These are phyloP conservation scores for Botrytis aclada DNA, from an alignment of 2,329 filamentous ascomycete species.

Conservation along the genomic window DNA sequence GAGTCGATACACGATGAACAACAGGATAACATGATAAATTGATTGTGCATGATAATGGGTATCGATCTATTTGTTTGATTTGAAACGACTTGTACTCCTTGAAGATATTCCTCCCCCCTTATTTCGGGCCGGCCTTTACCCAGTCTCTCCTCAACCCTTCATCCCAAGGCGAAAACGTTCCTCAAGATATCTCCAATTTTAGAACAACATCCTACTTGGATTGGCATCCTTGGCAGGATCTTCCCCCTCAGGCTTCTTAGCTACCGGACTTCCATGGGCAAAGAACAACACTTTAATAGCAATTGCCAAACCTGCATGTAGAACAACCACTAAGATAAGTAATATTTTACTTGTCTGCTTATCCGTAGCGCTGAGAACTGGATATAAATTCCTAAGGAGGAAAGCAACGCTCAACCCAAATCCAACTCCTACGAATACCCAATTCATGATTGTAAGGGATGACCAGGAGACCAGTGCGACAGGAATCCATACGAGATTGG, in stretches of 20 bases:
- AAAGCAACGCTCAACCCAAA: conserved; percentile 82
- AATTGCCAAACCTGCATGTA: conserved; percentile 87
- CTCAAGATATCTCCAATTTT: not conserved
- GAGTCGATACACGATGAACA: too few relatives aligned
- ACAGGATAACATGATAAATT: not conserved
- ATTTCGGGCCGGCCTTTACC: not conserved
- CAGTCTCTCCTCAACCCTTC: not conserved
- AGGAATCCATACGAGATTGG: conserved; percentile 95
- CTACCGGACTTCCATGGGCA: conserved; percentile 66
- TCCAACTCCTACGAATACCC: conserved; percentile 84
- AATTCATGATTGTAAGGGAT: conserved; percentile 82
- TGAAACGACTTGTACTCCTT: not conserved
- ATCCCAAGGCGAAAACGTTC: not conserved
- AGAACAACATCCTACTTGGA: conserved; percentile 21
- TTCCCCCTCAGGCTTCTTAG: conserved; percentile 22
- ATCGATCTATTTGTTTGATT: conserved; percentile 12
- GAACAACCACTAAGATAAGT: conserved; percentile 74
- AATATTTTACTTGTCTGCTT: conserved; percentile 86
- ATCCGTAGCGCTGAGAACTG: conserved; percentile 89
- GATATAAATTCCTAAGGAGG: conserved; percentile 81
- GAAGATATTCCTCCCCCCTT: not conserved
- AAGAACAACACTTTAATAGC: conserved; percentile 98
- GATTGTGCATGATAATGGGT: conserved; percentile 10
- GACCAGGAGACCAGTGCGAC: conserved; percentile 92
- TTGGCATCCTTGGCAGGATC: conserved; percentile 20